Percentiles rank a stretch among this genome's conserved stretches.
phyloP scores from a whole-genome alignment of 2,329 filamentous ascomycete species.

The Fusarium aywerte region DNA sequence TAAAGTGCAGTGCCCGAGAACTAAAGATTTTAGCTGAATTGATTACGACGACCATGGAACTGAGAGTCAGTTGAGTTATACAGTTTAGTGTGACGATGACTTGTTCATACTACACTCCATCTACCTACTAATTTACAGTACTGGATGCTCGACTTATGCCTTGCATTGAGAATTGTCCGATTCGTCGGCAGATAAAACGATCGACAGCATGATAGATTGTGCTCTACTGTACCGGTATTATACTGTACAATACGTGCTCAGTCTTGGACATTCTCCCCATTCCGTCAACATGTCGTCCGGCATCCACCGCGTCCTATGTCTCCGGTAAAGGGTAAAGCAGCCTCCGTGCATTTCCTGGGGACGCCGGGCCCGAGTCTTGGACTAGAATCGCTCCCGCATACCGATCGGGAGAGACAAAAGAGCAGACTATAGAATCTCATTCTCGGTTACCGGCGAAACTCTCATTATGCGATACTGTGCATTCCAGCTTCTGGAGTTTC shows the following conservation, averaged over 20 bases:
- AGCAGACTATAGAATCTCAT: neutral
- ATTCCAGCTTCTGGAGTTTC: constrained; percentile 13
- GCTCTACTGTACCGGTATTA: too few relatives aligned
- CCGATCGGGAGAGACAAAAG: constrained; percentile 3
- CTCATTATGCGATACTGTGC: neutral
- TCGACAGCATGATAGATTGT: constrained; percentile 7
- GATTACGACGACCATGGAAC: neutral
- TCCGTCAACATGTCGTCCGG: constrained; percentile 32
- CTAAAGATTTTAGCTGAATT: neutral
- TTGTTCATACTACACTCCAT: too few relatives aligned
- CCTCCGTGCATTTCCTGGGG: constrained; percentile 32
- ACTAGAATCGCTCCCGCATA: constrained; percentile 21
- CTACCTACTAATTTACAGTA: too few relatives aligned
- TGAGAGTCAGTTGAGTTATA: neutral
- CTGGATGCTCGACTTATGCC: neutral
- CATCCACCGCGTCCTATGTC: constrained; percentile 26
- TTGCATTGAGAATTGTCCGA: neutral
- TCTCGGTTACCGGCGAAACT: neutral
- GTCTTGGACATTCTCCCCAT: constrained; percentile 23
- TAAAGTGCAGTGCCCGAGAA: neutral
- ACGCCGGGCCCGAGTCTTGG: constrained; percentile 37
- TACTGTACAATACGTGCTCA: neutral
- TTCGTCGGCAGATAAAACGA: constrained; percentile 3
- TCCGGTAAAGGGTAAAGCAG: constrained; percentile 16
- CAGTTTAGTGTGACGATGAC: too few relatives aligned